Conservation (phyloP, 2,329 filamentous ascomycete species). For the Colletotrichum kahawae region DNA sequence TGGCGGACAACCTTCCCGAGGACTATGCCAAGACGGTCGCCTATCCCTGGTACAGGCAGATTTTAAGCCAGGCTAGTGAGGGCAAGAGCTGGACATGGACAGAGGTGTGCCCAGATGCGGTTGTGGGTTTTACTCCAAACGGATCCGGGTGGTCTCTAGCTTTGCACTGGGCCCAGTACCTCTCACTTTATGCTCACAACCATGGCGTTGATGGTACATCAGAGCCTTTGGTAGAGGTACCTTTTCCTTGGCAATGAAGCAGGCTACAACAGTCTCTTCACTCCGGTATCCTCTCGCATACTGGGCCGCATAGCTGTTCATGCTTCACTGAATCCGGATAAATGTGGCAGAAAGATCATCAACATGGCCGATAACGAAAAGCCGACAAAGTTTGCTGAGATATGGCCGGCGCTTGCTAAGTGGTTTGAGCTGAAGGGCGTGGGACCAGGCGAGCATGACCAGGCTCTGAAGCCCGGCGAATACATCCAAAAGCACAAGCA, state of each 20-base stretch:
- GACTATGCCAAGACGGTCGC: conserved; percentile 39
- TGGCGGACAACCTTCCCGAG: conserved; percentile 35
- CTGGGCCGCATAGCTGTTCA: conserved; percentile 35
- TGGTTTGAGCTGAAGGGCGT: conserved; percentile 37
- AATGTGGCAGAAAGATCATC: conserved; percentile 34
- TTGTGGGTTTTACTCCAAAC: conserved; percentile 44
- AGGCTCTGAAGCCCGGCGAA: conserved; percentile 28
- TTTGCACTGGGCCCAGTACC: conserved; percentile 44
- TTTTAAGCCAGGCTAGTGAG: conserved; percentile 33
- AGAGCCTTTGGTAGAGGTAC: not conserved
- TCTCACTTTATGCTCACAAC: conserved; percentile 38
- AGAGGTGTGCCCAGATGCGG: conserved; percentile 41
- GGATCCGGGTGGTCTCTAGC: conserved; percentile 40
- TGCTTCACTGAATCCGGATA: conserved; percentile 29
- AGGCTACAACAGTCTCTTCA: conserved; percentile 30
- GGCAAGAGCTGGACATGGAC: conserved; percentile 38
- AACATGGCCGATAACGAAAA: conserved; percentile 34
- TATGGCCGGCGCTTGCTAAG: conserved; percentile 33
- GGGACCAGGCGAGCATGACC: conserved; percentile 16
- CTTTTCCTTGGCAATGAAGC: conserved; percentile 33
- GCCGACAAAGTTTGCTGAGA: conserved; percentile 30
- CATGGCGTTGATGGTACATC: conserved; percentile 14
- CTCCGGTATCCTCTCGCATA: conserved; percentile 34
- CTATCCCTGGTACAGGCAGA: conserved; percentile 36
- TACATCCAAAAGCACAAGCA: conserved; percentile 34